phyloP scores from a whole-genome alignment of 2,329 filamentous ascomycete species.

The Penicillium sp. region DNA sequence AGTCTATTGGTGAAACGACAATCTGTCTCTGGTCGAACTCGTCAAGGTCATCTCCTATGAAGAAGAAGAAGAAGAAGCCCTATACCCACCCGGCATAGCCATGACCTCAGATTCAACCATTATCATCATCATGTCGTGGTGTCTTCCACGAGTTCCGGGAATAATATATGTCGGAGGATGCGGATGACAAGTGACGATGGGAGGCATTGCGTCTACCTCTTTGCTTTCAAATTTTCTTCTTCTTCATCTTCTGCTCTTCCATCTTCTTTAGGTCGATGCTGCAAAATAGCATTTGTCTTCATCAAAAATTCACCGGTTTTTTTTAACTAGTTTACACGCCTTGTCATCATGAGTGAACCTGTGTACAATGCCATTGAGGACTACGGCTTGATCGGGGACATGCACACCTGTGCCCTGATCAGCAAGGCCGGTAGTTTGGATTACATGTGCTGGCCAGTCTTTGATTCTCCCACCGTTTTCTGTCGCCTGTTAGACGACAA shows the following conservation, averaged over 20 bases:
- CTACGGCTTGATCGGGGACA: constrained; percentile 78
- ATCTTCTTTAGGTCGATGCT: background rate
- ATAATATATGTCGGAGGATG: constrained; percentile 14
- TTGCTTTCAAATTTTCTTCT: background rate
- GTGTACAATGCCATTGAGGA: constrained; percentile 60
- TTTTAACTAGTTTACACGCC: background rate
- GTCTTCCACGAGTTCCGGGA: constrained; percentile 12
- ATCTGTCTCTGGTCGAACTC: background rate
- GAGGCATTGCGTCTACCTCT: background rate
- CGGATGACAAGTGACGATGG: background rate
- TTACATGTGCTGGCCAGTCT: constrained; percentile 80
- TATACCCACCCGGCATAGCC: constrained; percentile 11
- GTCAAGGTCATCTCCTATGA: background rate
- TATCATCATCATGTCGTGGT: constrained; percentile 29
- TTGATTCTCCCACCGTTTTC: constrained; percentile 75
- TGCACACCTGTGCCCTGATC: constrained; percentile 74
- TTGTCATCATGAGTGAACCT: constrained; percentile 15
- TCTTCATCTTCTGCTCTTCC: background rate
- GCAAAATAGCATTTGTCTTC: background rate
- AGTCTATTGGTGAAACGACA: background rate
- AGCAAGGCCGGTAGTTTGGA: constrained; percentile 73
- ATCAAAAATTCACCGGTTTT: background rate
- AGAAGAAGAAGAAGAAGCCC: constrained; percentile 5
- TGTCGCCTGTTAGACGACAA: constrained; percentile 72
- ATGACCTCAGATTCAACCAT: constrained; percentile 24